Conservation (phyloP, 1,284 basidiomycete species). For the Marasmius fiardii region DNA sequence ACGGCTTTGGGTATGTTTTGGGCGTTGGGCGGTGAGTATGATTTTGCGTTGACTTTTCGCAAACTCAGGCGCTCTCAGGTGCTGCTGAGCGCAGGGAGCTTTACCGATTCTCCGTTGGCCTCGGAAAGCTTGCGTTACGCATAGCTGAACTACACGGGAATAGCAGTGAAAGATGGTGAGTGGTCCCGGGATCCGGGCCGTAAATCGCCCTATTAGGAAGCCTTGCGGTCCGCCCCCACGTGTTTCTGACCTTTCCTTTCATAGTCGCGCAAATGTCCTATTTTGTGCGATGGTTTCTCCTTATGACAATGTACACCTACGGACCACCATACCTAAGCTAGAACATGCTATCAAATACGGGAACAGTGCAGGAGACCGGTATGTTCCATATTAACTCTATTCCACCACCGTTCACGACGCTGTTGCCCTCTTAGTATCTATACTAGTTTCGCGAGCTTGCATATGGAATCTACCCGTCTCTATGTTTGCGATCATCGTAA, state of each 20-base stretch:
- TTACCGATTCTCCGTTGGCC: constrained; percentile 62
- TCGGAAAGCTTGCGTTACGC: constrained; percentile 61
- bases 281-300: constrained; percentile 63
- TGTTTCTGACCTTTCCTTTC: constrained; percentile 8
- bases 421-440: constrained; percentile 41
- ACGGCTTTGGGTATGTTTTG: constrained; percentile 69
- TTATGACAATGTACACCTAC: constrained; percentile 62
- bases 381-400: constrained; percentile 9
- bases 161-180: constrained; percentile 63
- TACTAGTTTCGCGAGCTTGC: constrained; percentile 54
- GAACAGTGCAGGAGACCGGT: constrained; percentile 66
- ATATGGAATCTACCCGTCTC: constrained; percentile 48
- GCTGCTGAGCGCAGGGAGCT: constrained; percentile 57
- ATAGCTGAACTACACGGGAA: constrained; percentile 63
- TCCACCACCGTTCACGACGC: background rate
- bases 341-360: constrained; percentile 64
- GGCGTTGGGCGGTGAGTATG: constrained; percentile 51
- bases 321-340: constrained; percentile 56
- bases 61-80: constrained; percentile 29
- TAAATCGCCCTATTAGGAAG: background rate
- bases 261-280: constrained; percentile 57
- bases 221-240: too few species aligned
- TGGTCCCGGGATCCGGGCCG: background rate
- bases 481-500: constrained; percentile 64
- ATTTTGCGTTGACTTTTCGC: background rate